These are phyloP conservation scores for Mycena metata DNA, from an alignment of 768 basidiomycete species.

Conservation along the genomic window DNA sequence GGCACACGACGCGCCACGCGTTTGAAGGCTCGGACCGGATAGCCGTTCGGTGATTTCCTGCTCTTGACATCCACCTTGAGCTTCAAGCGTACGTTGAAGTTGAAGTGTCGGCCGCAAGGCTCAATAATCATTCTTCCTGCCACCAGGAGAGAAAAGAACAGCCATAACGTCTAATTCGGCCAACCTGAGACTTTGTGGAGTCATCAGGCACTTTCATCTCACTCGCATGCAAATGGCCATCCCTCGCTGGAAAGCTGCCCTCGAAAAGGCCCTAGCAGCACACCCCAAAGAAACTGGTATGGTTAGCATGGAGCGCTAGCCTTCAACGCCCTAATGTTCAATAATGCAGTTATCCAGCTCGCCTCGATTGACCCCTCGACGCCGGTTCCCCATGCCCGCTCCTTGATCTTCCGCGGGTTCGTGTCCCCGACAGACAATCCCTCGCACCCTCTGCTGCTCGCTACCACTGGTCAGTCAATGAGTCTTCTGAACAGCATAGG, in stretches of 20 bases:
- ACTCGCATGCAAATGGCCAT: conserved; percentile 36
- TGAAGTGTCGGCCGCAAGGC: too few relatives aligned
- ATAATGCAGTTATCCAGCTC: conserved; percentile 74
- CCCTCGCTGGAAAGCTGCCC: conserved; percentile 63
- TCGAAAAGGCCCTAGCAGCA: conserved; percentile 58
- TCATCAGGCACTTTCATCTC: neutral
- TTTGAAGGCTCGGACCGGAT: too few relatives aligned
- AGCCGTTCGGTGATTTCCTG: too few relatives aligned
- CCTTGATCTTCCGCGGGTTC: conserved; percentile 73
- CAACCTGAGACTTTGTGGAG: conserved; percentile 31
- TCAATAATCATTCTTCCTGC: too few relatives aligned
- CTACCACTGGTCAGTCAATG: conserved; percentile 59
- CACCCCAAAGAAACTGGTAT: conserved; percentile 56
- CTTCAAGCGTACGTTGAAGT: too few relatives aligned
- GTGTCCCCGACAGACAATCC: conserved; percentile 58
- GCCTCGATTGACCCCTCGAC: conserved; percentile 64
- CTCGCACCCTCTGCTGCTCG: conserved; percentile 70
- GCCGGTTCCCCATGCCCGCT: conserved; percentile 71
- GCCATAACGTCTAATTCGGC: conserved; percentile 1
- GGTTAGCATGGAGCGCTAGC: neutral
- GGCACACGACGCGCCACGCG: too few relatives aligned
- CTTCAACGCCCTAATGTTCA: neutral
- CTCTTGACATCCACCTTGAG: too few relatives aligned
- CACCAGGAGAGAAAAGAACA: neutral
- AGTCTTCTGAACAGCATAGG: neutral